These are phyloP conservation scores for Raphidocelis subcapitata DNA, from an alignment of 139 green algal species.

Conservation along the genomic window DNA sequence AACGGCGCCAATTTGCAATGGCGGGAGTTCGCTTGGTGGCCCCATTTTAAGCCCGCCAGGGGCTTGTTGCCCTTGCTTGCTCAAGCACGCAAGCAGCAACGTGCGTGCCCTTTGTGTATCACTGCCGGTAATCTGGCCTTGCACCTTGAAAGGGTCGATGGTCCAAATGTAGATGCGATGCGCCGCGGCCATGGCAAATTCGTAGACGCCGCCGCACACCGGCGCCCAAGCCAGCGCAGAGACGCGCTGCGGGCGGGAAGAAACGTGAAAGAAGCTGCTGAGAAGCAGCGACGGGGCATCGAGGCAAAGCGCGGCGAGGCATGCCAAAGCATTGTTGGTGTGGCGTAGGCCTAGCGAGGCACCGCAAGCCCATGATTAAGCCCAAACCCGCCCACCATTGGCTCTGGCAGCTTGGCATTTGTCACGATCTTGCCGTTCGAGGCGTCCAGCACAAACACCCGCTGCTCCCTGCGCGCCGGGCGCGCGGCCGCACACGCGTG, in stretches of 20 bases:
- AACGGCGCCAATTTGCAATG: too few relatives aligned
- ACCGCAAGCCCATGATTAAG: too few relatives aligned
- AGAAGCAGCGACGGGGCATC: too few relatives aligned
- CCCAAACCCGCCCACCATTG: too few relatives aligned
- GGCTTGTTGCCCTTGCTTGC: neutral
- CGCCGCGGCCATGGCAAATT: constrained; percentile 35
- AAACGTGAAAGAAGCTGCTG: neutral
- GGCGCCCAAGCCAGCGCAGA: constrained; percentile 33
- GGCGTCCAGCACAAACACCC: constrained; percentile 48
- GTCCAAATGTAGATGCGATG: constrained; percentile 38
- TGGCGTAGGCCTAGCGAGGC: too few relatives aligned
- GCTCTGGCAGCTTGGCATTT: constrained; percentile 22
- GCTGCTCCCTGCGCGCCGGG: constrained; percentile 34
- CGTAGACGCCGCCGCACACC: constrained; percentile 29
- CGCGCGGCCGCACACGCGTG: too few relatives aligned
- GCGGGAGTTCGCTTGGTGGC: too few relatives aligned
- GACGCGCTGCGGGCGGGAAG: constrained; percentile 28
- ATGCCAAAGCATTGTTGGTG: too few relatives aligned
- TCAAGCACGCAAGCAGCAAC: constrained; percentile 18
- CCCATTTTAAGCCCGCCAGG: neutral
- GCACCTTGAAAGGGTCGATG: constrained; percentile 44
- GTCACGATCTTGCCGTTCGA: constrained; percentile 49
- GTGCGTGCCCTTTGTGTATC: too few relatives aligned
- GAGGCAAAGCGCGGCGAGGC: too few relatives aligned
- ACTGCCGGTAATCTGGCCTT: too few relatives aligned